Evolutionary conservation across 805 yeast genomes (phyloP).

Genomic region (Myxozyma kluyveri): DNA sequence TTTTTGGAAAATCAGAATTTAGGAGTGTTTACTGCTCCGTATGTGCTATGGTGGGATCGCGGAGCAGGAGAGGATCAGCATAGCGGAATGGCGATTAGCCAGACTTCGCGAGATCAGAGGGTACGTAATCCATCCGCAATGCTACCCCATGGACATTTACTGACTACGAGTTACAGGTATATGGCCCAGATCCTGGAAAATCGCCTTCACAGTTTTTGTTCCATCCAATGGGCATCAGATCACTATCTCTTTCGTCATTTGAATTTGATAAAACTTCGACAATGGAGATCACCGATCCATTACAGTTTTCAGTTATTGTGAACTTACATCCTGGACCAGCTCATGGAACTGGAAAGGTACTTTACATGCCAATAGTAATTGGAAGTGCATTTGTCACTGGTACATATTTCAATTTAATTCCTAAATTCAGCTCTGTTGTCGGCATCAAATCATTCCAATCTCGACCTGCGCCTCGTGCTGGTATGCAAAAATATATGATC

Average conservation of each 20-base stretch:
- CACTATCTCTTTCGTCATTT: conserved; percentile 56
- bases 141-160: neutral
- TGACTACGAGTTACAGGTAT: conserved; percentile 32
- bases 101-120: conserved; percentile 48
- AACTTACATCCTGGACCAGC: conserved; percentile 18
- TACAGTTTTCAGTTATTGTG: conserved; percentile 31
- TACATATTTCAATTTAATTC: conserved; percentile 39
- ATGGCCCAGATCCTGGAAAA: conserved; percentile 44
- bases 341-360: conserved; percentile 15
- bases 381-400: conserved; percentile 62
- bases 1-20: conserved; percentile 54
- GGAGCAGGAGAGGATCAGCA: conserved; percentile 46
- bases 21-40: conserved; percentile 67
- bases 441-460: conserved; percentile 57
- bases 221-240: conserved; percentile 57
- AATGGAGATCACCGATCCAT: conserved; percentile 17
- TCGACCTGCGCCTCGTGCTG: conserved; percentile 41
- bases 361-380: conserved; percentile 47
- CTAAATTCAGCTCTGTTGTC: conserved; percentile 40
- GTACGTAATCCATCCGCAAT: conserved; percentile 36
- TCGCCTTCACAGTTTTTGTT: conserved; percentile 47
- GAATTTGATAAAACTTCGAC: conserved; percentile 43
- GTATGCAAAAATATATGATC: conserved; percentile 53
- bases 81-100: conserved; percentile 54
- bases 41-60: conserved; percentile 56